These are phyloP conservation scores for Rhizopogon sp. DNA, from an alignment of 768 basidiomycete genomes.

Conservation along the genomic window DNA sequence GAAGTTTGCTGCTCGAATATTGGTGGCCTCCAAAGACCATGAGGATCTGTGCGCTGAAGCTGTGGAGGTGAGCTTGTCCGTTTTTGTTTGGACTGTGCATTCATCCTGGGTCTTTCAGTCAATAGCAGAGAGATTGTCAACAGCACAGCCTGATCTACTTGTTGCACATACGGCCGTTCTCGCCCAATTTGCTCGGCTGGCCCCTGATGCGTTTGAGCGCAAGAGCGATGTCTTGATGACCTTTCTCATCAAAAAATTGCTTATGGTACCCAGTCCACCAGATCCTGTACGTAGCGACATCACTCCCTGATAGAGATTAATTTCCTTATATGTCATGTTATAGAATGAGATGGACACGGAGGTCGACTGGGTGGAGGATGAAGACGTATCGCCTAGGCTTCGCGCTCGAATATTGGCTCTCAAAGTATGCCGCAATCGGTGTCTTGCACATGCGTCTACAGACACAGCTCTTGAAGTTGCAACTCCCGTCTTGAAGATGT, in stretches of 20 bases:
- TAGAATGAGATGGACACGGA: slow-evolving; percentile 56
- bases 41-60: slow-evolving; percentile 47
- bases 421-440: slow-evolving; percentile 80
- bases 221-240: slow-evolving; percentile 70
- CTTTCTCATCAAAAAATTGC: slow-evolving; percentile 64
- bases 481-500: slow-evolving; percentile 71
- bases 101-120: slow-evolving; percentile 33
- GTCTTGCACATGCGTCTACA: slow-evolving; percentile 58
- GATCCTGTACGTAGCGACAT: slow-evolving; percentile 36
- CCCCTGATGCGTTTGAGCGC: slow-evolving; percentile 71
- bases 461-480: slow-evolving; percentile 63
- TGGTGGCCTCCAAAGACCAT: slow-evolving; percentile 55
- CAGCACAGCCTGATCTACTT: slow-evolving; percentile 44
- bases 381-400: slow-evolving; percentile 50
- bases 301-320: background rate
- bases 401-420: slow-evolving; percentile 70
- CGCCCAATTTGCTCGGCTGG: slow-evolving; percentile 64
- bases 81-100: background rate
- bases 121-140: slow-evolving; percentile 48
- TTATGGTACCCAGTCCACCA: slow-evolving; percentile 50
- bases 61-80: slow-evolving; percentile 51
- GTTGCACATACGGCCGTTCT: slow-evolving; percentile 70
- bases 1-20: slow-evolving; percentile 79
- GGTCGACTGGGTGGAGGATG: slow-evolving; percentile 77
- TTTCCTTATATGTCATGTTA: background rate